Evolutionary conservation across 805 yeast species (phyloP).

Genomic region (Suhomyces tanzawaensis): DNA sequence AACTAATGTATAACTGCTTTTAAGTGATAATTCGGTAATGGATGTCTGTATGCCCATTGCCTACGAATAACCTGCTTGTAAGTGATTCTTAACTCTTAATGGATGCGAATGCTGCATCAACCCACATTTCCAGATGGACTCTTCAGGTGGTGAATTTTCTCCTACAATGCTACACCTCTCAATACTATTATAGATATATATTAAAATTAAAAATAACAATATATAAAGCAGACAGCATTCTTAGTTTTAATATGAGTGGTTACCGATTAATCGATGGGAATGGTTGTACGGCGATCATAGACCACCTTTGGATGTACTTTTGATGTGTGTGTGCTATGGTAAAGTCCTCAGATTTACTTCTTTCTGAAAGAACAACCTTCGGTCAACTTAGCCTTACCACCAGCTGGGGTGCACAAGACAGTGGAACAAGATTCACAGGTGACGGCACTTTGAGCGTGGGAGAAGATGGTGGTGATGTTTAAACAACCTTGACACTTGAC

Average conservation of each 20-base stretch:
- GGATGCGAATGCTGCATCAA: too few species aligned
- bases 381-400: constrained; percentile 99
- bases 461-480: constrained; percentile 98
- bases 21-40: background rate
- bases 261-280: constrained; percentile 2
- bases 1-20: background rate
- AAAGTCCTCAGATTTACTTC: constrained; percentile 56
- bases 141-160: too few species aligned
- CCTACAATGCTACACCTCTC: background rate
- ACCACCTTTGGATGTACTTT: constrained; percentile 1
- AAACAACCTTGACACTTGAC: constrained; percentile 99
- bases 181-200: constrained; percentile 4
- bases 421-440: constrained; percentile 99
- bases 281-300: background rate
- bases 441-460: constrained; percentile 99
- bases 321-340: constrained; percentile 2
- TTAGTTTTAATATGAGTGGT: background rate
- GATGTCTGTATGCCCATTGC: too few species aligned
- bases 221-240: constrained; percentile 1
- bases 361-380: constrained; percentile 99
- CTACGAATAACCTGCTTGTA: too few species aligned
- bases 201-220: constrained; percentile 4
- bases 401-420: constrained; percentile 98
- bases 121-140: too few species aligned
- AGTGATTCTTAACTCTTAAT: too few species aligned